Evolutionary conservation across 495 filamentous ascomycete genomes (phyloP), one percentile per base, ranked within the genome.

Genomic region (Penicillium verhagenii): DNA sequence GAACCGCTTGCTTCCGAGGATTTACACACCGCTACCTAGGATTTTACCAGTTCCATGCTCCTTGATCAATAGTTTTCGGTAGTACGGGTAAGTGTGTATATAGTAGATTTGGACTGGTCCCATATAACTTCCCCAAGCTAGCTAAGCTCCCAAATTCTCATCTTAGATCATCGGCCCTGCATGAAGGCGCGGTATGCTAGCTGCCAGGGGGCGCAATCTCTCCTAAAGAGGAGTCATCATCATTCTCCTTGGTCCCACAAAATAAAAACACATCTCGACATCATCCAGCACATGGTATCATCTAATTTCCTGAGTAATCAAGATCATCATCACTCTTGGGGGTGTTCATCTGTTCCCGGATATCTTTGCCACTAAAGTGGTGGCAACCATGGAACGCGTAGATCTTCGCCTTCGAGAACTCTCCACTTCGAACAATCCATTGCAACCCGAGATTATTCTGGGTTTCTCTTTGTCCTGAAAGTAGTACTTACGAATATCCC

Each of bases 211-310:
- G 13, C 4, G 37, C 8, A 6, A 6, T 21, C 31, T 8, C 8
- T 23, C 11, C n/a, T n/a, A 18, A 33, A 31, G 6, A 31, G 21
- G 31, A 52, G n/a, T 28, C 24, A 39, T 42, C 21, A 23, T 14
- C 37, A 44, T 46, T 43, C 16, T 13, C 11, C 14, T 44, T 35
- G 5, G 28, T 21, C 51, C 54, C 51, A 61, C 54, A 53, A 47
- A 61, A 61, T 61, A 53, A 57, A 53, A 57, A 53, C 50, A 53
- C 38, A 45, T 29, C 37, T 50, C 48, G 47, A 55, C 40, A 57
- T 57, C 54, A 57, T 57, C 20, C 10, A 42, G 33, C 28, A 35
- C 49, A 35, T 35, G 33, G 33, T n/a, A n/a, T n/a, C n/a, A n/a
- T n/a, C n/a, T n/a, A n/a, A 16, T 16, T 16, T 49, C 45, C 5